Evolutionary conservation across 2,329 filamentous ascomycete species (phyloP).

Genomic region (Microsporum audouinii): DNA sequence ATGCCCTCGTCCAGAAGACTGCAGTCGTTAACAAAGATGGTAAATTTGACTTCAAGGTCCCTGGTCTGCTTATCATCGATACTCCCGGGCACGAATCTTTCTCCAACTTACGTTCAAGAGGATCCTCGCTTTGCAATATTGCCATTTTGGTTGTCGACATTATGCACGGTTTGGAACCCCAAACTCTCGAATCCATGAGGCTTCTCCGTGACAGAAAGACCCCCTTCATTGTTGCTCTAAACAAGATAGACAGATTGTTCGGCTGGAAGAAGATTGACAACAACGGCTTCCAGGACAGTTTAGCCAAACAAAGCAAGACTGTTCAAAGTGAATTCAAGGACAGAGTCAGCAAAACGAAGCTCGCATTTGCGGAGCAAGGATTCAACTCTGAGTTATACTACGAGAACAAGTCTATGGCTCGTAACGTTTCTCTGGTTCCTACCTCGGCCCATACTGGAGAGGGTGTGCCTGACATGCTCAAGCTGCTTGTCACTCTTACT

Average conservation of each 20-base stretch:
- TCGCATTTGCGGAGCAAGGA: constrained; percentile 88
- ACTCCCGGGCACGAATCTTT: constrained; percentile 99
- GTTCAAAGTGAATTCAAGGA: constrained; percentile 92
- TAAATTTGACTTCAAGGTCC: constrained; percentile 91
- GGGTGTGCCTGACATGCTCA: constrained; percentile 97
- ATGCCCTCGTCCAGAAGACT: constrained; percentile 85
- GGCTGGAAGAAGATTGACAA: constrained; percentile 98
- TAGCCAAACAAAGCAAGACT: constrained; percentile 79
- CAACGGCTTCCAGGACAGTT: constrained; percentile 91
- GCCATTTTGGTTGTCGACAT: constrained; percentile 98
- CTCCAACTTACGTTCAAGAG: constrained; percentile 91
- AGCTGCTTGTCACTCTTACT: constrained; percentile 80
- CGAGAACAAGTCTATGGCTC: constrained; percentile 95
- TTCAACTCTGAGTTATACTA: constrained; percentile 97
- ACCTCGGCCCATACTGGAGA: constrained; percentile 98
- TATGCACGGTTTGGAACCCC: constrained; percentile 96
- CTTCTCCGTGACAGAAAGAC: constrained; percentile 87
- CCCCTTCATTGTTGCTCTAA: constrained; percentile 94
- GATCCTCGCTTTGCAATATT: constrained; percentile 98
- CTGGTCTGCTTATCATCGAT: constrained; percentile 91
- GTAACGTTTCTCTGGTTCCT: constrained; percentile 87
- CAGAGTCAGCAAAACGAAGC: constrained; percentile 78
- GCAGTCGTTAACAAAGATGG: constrained; percentile 84
- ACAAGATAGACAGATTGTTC: constrained; percentile 99
- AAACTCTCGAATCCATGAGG: constrained; percentile 95